phyloP scores from a whole-genome alignment of 768 basidiomycete species.

The Mycena albidolilacea region DNA sequence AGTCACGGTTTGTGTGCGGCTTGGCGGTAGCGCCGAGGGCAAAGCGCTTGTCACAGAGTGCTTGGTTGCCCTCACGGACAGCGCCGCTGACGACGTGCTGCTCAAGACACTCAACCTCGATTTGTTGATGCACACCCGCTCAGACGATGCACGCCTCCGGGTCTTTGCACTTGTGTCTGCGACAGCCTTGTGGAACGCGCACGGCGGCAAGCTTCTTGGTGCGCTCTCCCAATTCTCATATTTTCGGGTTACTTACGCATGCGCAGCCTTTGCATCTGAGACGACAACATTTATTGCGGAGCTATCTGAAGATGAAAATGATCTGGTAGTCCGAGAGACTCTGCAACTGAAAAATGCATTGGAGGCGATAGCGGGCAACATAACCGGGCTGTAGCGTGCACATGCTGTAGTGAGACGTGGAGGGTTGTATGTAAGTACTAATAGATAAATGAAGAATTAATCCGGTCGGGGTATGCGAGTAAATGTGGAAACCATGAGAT shows the following conservation, averaged over 20 bases:
- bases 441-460: constrained; percentile 40
- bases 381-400: constrained; percentile 58
- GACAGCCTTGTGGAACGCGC: constrained; percentile 81
- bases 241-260: background rate
- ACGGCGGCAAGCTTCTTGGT: constrained; percentile 85
- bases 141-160: constrained; percentile 81
- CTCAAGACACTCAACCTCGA: constrained; percentile 88
- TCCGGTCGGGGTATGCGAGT: constrained; percentile 38
- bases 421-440: constrained; percentile 29
- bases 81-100: constrained; percentile 68
- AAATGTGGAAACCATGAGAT: constrained; percentile 17
- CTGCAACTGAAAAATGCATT: constrained; percentile 79
- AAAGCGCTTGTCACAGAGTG: constrained; percentile 63
- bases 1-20: constrained; percentile 64
- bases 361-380: constrained; percentile 79
- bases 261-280: constrained; percentile 81
- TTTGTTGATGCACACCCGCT: constrained; percentile 90
- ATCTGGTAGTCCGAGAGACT: constrained; percentile 80
- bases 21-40: constrained; percentile 52
- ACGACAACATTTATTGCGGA: constrained; percentile 91
- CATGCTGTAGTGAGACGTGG: constrained; percentile 26
- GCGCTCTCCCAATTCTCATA: constrained; percentile 7
- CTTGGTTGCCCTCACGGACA: constrained; percentile 69
- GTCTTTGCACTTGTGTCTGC: constrained; percentile 79
- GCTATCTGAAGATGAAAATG: constrained; percentile 91